Base-by-base conservation (phyloP, 805 yeast genomes). In the Debaryomyces prosopidis region DNA sequence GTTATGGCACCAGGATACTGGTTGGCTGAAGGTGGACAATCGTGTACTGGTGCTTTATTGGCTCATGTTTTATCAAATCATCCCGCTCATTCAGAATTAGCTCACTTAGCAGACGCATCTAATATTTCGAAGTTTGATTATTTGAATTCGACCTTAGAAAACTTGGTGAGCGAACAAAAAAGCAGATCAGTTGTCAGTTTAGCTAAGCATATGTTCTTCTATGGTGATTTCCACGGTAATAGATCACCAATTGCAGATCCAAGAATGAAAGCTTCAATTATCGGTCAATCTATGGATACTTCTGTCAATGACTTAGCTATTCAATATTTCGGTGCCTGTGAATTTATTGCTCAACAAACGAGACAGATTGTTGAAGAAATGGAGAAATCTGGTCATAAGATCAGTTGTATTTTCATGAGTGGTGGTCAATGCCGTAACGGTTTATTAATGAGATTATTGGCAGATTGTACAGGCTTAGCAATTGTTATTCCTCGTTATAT, bases 21-120 rank as follows among this genome's bases (percentile, higher is more conserved):
- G 98, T 76, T 91, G 52, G 96, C 98, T 11, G 99, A 94, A 69
- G 99, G 99, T 61, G 99, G 99, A n/a, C 99, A 94, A 66, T 85
- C 95, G 12, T 87, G 96, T 62, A 94, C 99, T 2, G 99, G 99
- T 55, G 97, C 95, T 26, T 77, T 94, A 33, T 76, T 94, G 51
- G 92, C 94, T 2, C 96, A 89, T 65, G 92, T 92, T 12, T 67
- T 94, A 49, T 76, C 88, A 10, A 85, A 88, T 8, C 98, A 94
- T 62, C 97, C 97, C 0, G 96, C 98, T 0, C 82, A 83, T 54
- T 71, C 81, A 2, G 89, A 88, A 59, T 76, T 92, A 43, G 78
- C 81, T 11, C 78, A 76, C 48, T 68, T 80, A 30, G 82, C 96
- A 0, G 87, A 81, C 52, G 80, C 83, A 16, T 80, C 89, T 1